Conservation (phyloP, 805 yeast species). For the Metschnikowia reukaufii region DNA sequence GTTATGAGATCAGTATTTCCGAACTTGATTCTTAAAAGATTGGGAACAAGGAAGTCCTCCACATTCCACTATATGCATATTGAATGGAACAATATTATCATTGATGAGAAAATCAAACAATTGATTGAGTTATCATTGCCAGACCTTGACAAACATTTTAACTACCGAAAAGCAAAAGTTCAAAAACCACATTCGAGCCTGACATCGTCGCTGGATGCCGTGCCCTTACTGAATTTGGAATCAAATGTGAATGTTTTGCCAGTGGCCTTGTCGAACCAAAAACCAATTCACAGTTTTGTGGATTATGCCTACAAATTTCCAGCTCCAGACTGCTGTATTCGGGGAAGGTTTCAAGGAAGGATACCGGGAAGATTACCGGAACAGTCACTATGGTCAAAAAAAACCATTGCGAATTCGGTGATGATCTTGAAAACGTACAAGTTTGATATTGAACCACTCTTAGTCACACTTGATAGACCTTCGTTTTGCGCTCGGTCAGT, state of each 20-base stretch:
- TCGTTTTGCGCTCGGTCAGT: background rate
- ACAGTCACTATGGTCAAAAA: background rate
- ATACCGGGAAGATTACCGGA: background rate
- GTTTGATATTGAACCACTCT: background rate
- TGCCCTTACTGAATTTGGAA: no score
- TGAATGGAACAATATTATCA: slow-evolving; percentile 38
- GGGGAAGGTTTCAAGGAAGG: background rate
- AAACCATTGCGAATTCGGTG: background rate
- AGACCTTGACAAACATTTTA: no score
- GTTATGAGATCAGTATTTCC: slow-evolving; percentile 42
- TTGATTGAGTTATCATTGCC: slow-evolving; percentile 35
- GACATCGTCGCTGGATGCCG: no score
- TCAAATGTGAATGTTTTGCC: no score
- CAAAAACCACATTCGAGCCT: no score
- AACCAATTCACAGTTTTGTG: slow-evolving; percentile 4
- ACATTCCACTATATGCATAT: slow-evolving; percentile 44
- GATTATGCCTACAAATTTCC: slow-evolving; percentile 6
- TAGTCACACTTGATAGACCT: background rate
- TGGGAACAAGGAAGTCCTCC: slow-evolving; percentile 44
- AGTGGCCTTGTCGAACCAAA: background rate
- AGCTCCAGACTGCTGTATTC: background rate
- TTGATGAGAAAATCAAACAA: slow-evolving; percentile 29
- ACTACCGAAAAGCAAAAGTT: slow-evolving; percentile 14
- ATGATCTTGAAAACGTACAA: background rate
- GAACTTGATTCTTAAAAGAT: slow-evolving; percentile 34